Evolutionary conservation across 2,329 filamentous ascomycete species (phyloP).

Genomic region (Teratosphaeria zuluensis): DNA sequence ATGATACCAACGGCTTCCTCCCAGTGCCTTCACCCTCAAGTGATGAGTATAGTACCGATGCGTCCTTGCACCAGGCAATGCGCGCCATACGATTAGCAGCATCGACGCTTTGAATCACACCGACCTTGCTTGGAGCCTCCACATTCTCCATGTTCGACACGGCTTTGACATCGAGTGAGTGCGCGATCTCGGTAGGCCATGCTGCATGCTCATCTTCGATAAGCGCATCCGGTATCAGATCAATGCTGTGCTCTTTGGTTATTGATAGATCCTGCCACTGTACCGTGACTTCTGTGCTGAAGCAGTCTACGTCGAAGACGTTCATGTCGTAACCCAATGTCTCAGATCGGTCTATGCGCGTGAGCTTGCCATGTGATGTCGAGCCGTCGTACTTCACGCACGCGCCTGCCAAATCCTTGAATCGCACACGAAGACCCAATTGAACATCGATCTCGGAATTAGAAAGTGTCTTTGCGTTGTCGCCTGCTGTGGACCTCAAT

Average conservation of each 20-base stretch:
- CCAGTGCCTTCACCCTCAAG: conserved; percentile 38
- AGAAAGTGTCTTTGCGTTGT: conserved; percentile 17
- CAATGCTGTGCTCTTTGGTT: conserved; percentile 36
- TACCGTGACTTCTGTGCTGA: conserved; percentile 41
- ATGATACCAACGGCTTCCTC: conserved; percentile 9
- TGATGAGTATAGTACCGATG: conserved; percentile 46
- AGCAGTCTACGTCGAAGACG: conserved; percentile 43
- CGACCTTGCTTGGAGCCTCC: conserved; percentile 38
- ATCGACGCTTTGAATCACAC: conserved; percentile 48
- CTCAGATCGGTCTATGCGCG: conserved; percentile 36
- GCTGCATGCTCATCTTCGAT: conserved; percentile 47
- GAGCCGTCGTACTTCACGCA: conserved; percentile 42
- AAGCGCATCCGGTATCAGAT: conserved; percentile 41
- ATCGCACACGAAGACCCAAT: conserved; percentile 36
- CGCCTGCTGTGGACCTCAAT: neutral
- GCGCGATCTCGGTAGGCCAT: conserved; percentile 46
- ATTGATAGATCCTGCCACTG: conserved; percentile 50
- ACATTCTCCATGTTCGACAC: conserved; percentile 9
- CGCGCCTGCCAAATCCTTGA: conserved; percentile 44
- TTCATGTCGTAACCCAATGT: conserved; percentile 51
- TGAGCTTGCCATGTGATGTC: conserved; percentile 31
- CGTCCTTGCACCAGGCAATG: conserved; percentile 45
- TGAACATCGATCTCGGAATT: conserved; percentile 24
- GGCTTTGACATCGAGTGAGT: conserved; percentile 14
- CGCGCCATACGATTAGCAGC: conserved; percentile 46